Base-by-base conservation (phyloP, 345 rosid genomes). In the Diplotaxis tenuifolia region DNA sequence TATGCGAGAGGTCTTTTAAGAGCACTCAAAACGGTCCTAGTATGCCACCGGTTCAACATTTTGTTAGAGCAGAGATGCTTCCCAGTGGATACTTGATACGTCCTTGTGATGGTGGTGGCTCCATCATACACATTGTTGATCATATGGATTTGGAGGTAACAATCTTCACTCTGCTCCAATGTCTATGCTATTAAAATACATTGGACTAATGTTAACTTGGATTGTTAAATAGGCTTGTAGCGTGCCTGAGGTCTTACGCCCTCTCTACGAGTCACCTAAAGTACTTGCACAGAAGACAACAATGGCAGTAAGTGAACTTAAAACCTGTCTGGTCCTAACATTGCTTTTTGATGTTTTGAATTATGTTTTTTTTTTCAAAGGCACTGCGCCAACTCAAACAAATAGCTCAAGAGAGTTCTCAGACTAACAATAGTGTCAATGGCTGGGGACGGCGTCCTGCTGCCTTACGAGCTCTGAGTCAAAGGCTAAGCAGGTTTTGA, bases 41-140 rank as follows among this genome's bases (percentile, higher is more conserved):
- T 83, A 92, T 96, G 98, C 97, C 98, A 66, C 81, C 90, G 15
- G 97, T 90, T 71, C 96, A 89, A 83, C 91, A 90, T 83, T 96
- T 96, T 83, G 98, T 92, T 65, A 87, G 99, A 86, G 99, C 98
- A 68, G 98, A 96, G 90, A 86, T 96, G 88, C 88, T 96, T 66
- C 95, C 98, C 5, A 92, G 98, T 80, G 99, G 99, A 20, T 96
- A 96, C 86, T 75, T 96, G 78, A 83, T 96, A 42, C 82, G 98
- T 42, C 99, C 99, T 70, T 96, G 99, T 69, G 99, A 95, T 77
- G 99, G 99, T 63, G 97, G 99, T 74, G 98, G 99, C 68, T 95
- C 99, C 2, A 86, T 96, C 57, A 86, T 96, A 75, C 97, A 93
- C 73, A 86, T 92, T 20, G 99, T 96, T 73, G 99, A 96, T 82